Evolutionary conservation across 2,329 filamentous ascomycete species (phyloP).

Genomic region (Coniochaeta sp.): DNA sequence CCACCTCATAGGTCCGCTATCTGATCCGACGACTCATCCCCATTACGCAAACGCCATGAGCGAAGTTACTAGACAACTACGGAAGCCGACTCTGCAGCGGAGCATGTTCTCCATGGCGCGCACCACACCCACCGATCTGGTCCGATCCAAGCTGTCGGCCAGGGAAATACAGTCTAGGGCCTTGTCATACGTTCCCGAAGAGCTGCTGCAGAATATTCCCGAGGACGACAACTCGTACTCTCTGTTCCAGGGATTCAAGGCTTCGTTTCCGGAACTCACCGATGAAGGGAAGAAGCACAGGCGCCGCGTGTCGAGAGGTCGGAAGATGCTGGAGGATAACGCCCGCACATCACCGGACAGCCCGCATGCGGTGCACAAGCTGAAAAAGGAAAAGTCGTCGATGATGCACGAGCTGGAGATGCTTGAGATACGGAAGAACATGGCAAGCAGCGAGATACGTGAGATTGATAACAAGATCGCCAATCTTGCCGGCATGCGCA

Average conservation of each 20-base stretch:
- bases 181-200: constrained; percentile 80
- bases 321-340: constrained; percentile 64
- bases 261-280: constrained; percentile 65
- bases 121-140: constrained; percentile 87
- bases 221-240: constrained; percentile 82
- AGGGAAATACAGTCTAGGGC: constrained; percentile 92
- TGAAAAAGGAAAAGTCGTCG: constrained; percentile 73
- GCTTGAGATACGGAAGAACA: constrained; percentile 88
- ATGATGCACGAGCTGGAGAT: constrained; percentile 85
- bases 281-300: constrained; percentile 67
- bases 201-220: constrained; percentile 82
- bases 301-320: constrained; percentile 63
- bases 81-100: constrained; percentile 75
- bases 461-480: constrained; percentile 97
- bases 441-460: constrained; percentile 92
- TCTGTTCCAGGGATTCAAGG: constrained; percentile 93
- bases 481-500: constrained; percentile 87
- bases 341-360: constrained; percentile 41
- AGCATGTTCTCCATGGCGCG: constrained; percentile 87
- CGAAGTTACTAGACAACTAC: constrained; percentile 83
- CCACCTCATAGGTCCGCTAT: constrained; percentile 70
- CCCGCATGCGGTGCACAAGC: constrained; percentile 60
- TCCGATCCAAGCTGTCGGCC: constrained; percentile 84
- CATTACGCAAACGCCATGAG: constrained; percentile 85
- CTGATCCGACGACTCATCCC: constrained; percentile 45